These are phyloP conservation scores for Globisporangium viniferum DNA, from an alignment of 352 stramenopile genomes.

Conservation along the genomic window DNA sequence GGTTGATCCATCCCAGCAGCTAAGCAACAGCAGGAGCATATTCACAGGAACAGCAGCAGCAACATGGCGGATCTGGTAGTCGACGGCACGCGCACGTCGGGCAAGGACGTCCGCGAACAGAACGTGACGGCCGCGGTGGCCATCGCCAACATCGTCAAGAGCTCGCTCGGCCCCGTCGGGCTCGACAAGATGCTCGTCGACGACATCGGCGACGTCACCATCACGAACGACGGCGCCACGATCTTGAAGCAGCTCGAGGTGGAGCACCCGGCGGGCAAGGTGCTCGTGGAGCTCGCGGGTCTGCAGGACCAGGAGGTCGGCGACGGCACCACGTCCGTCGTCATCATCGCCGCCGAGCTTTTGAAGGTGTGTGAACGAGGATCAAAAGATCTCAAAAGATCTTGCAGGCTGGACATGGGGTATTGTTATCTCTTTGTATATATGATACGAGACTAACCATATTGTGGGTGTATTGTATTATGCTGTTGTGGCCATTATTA, in stretches of 20 bases:
- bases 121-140: conserved; percentile 97
- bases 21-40: background rate
- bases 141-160: conserved; percentile 99
- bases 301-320: conserved; percentile 99
- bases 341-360: conserved; percentile 98
- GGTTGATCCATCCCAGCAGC: background rate
- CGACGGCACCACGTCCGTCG: conserved; percentile 98
- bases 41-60: conserved; percentile 1
- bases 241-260: conserved; percentile 99
- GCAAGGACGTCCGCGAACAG: conserved; percentile 92
- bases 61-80: conserved; percentile 82
- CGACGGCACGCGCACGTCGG: conserved; percentile 88
- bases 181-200: conserved; percentile 99
- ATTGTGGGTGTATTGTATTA: conserved; percentile 5
- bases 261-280: conserved; percentile 98
- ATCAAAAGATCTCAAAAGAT: conserved; percentile 11
- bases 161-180: conserved; percentile 96
- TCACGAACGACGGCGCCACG: conserved; percentile 99
- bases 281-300: conserved; percentile 97
- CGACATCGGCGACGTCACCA: conserved; percentile 99
- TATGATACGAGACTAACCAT: background rate
- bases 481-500: background rate
- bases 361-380: conserved; percentile 59
- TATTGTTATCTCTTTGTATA: background rate
- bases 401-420: conserved; percentile 11